Base-by-base conservation (phyloP, 1,284 basidiomycete genomes). In the Ustilago bromivora region DNA sequence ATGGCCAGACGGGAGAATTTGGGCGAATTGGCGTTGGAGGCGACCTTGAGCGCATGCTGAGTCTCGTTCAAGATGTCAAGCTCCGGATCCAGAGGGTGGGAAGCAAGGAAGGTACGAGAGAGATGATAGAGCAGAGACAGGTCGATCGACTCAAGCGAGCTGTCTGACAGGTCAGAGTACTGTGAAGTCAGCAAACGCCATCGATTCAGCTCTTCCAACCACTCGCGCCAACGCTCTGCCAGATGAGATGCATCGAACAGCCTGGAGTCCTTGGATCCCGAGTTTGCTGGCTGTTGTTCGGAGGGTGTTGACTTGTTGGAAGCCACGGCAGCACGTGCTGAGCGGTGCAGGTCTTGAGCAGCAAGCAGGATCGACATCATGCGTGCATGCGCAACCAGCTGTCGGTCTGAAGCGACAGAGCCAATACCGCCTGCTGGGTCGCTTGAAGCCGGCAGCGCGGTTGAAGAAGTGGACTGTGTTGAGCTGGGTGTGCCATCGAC, bases 331-430 rank as follows among this genome's bases (percentile, higher is more conserved):
- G 61, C 43, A 8, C 72, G 66, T 5, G 75, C 62, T n/a, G 72
- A 69, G 19, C 79, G 71, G 31, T 73, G 75, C 11, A 75, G 43
- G 17, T 69, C 61, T 41, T 78, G 79, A 12, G 73, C 79, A 8
- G 71, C 68, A 1, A 81, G 58, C n/a, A 82, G 66, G 31, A 82
- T 82, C 8, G 71, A 62, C 72, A 82, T 68, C 68, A 82, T 70
- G 8, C 79, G 68, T 8, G 80, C 80, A 38, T 82, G 80, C 12
- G 78, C 80, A 2, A 79, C 75, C 46, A 82, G 64, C 64, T 80
- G 78, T 9, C 79, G 70, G 57, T 82, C 80, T 23, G 80, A 74
- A 4, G 71, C 66, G 6, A 73, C 65, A 9, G 75, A 71, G 34
- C 74, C 61, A 36, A 71, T 71, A 10, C 69, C 74, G 36, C 74